These are phyloP conservation scores for Fusarium tanahbumbuense DNA, from an alignment of 2,329 filamentous ascomycete genomes.

Conservation along the genomic window DNA sequence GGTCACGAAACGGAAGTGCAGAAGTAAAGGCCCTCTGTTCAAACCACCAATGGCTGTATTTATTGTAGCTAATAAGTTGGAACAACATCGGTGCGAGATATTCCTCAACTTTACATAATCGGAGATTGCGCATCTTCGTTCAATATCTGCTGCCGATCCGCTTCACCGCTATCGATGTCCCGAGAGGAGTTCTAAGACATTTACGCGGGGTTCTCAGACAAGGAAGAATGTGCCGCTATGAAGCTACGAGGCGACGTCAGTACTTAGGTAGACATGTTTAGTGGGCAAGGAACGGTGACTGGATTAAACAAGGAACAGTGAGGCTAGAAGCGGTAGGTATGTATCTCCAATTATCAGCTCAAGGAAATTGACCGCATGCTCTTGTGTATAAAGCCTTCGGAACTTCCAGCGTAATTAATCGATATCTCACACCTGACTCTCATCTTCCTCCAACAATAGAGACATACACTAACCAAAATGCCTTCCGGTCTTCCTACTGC, in stretches of 20 bases:
- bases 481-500: slow-evolving; percentile 21
- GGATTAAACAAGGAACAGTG: neutral
- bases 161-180: neutral
- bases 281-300: too few species aligned
- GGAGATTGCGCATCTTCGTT: neutral
- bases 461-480: neutral
- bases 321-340: neutral
- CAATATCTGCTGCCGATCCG: neutral
- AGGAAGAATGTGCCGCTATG: neutral
- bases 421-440: neutral
- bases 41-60: neutral
- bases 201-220: slow-evolving; percentile 3
- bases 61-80: neutral
- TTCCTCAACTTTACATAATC: neutral
- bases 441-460: neutral
- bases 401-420: neutral
- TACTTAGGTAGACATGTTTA: too few species aligned
- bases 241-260: too few species aligned
- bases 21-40: neutral
- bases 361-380: neutral
- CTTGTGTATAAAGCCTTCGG: neutral
- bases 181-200: neutral
- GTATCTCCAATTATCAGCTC: neutral
- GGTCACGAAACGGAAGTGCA: neutral
- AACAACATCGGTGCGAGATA: neutral